Conservation (phyloP, 768 basidiomycete species). For the Astraeus odoratus region DNA sequence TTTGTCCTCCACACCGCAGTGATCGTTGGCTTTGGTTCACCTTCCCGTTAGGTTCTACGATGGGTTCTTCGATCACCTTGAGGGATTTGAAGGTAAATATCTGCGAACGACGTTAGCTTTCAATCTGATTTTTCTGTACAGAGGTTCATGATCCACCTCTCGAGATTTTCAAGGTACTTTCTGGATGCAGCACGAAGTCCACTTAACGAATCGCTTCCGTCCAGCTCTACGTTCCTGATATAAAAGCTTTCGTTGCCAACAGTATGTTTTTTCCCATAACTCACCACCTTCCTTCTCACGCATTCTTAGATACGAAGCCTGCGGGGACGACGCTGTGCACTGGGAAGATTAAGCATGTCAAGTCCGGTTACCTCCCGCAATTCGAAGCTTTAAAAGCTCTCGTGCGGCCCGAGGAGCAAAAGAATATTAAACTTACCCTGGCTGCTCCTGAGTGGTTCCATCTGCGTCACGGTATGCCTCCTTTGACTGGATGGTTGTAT, state of each 20-base stretch:
- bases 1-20: conserved; percentile 2
- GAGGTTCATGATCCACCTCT: conserved; percentile 18
- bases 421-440: conserved; percentile 63
- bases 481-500: too few relatives aligned
- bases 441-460: conserved; percentile 71
- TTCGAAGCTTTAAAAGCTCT: conserved; percentile 55
- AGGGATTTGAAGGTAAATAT: conserved; percentile 19
- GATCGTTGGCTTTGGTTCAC: not conserved
- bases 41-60: conserved; percentile 18
- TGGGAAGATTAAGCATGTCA: conserved; percentile 57
- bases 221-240: conserved; percentile 22
- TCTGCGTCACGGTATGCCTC: conserved; percentile 49
- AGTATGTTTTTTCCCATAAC: conserved; percentile 7
- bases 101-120: not conserved
- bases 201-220: not conserved
- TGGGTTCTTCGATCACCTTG: conserved; percentile 21
- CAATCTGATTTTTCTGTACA: conserved; percentile 8
- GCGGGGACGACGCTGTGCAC: conserved; percentile 25
- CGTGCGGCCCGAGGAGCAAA: conserved; percentile 55
- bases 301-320: conserved; percentile 14
- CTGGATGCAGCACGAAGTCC: too few relatives aligned
- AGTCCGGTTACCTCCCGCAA: conserved; percentile 56
- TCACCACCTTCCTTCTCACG: not conserved
- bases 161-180: conserved; percentile 20
- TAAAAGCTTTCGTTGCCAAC: conserved; percentile 15